Evolutionary conservation across 2,329 filamentous ascomycete species (phyloP).

Genomic region (Alternaria atra): DNA sequence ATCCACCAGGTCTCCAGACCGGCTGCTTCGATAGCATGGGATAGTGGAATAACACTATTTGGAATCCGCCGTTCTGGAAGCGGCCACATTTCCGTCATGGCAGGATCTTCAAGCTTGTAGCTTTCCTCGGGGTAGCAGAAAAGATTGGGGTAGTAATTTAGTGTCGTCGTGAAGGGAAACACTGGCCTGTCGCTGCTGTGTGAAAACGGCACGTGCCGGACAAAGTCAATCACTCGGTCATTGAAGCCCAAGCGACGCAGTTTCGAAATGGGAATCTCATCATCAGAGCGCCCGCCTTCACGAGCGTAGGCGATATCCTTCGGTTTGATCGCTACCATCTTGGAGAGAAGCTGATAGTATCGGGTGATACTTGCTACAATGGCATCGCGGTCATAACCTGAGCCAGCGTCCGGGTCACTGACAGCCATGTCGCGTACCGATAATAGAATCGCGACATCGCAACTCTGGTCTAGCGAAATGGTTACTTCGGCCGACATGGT

Average conservation of each 20-base stretch:
- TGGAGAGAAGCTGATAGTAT: slow-evolving; percentile 3
- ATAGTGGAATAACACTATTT: slow-evolving; percentile 1
- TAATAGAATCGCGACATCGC: too few relatives aligned
- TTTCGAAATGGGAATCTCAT: not conserved
- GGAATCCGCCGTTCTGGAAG: not conserved
- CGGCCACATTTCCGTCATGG: not conserved
- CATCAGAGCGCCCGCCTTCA: not conserved
- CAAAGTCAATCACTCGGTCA: too few relatives aligned
- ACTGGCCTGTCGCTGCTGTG: too few relatives aligned
- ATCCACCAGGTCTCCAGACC: slow-evolving; percentile 6
- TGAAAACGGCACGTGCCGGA: too few relatives aligned
- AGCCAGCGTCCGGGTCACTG: not conserved
- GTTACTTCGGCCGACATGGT: not conserved
- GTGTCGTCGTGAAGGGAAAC: too few relatives aligned
- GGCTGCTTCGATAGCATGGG: not conserved
- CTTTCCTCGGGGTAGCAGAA: too few relatives aligned
- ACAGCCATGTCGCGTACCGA: too few relatives aligned
- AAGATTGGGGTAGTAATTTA: too few relatives aligned
- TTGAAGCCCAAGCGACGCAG: not conserved
- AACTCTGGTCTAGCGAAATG: not conserved
- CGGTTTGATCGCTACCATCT: not conserved
- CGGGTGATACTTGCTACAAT: not conserved
- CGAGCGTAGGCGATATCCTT: not conserved
- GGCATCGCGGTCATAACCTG: slow-evolving; percentile 4
- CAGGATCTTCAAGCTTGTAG: too few relatives aligned